Percentiles rank a stretch among this genome's conserved stretches.
phyloP scores from a whole-genome alignment of 2,329 filamentous ascomycete species.

The Dothidotthia symphoricarpi region DNA sequence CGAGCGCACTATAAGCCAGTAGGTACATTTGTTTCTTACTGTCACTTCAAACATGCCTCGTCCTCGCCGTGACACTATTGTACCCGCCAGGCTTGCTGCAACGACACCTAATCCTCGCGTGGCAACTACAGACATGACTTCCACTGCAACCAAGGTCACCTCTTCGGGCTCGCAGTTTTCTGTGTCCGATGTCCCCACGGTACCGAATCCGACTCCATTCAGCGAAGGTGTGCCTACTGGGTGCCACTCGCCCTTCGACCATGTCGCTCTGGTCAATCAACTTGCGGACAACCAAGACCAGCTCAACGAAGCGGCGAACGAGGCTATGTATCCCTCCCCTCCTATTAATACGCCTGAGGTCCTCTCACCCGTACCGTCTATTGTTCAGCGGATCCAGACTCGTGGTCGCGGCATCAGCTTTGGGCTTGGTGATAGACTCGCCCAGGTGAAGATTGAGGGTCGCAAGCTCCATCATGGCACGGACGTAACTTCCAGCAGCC shows the following conservation, averaged over 20 bases:
- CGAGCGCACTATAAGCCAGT: too few relatives aligned
- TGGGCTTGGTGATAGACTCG: conserved; percentile 88
- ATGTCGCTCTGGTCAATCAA: conserved; percentile 26
- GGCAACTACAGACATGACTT: conserved; percentile 3
- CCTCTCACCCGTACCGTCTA: conserved; percentile 30
- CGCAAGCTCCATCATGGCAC: conserved; percentile 12
- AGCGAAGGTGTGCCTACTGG: conserved; percentile 20
- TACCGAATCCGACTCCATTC: conserved; percentile 29
- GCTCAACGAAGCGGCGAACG: conserved; percentile 33
- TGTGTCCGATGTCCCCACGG: conserved; percentile 16
- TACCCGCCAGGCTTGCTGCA: neutral
- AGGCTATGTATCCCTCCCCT: conserved; percentile 30
- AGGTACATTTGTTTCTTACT: too few relatives aligned
- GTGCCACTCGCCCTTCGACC: conserved; percentile 20
- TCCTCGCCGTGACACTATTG: too few relatives aligned
- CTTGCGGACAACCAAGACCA: conserved; percentile 31
- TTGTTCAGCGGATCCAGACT: conserved; percentile 10
- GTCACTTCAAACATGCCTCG: too few relatives aligned
- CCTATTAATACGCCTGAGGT: conserved; percentile 32
- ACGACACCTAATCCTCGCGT: neutral
- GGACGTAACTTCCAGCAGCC: conserved; percentile 19
- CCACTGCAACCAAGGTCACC: conserved; percentile 15
- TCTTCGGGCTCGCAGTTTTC: conserved; percentile 22
- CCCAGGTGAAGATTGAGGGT: conserved; percentile 53
- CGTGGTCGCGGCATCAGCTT: conserved; percentile 55